Evolutionary conservation across 2,329 filamentous ascomycete genomes (phyloP), one percentile per base, ranked within the genome.

Genomic region (Venturia asperata): DNA sequence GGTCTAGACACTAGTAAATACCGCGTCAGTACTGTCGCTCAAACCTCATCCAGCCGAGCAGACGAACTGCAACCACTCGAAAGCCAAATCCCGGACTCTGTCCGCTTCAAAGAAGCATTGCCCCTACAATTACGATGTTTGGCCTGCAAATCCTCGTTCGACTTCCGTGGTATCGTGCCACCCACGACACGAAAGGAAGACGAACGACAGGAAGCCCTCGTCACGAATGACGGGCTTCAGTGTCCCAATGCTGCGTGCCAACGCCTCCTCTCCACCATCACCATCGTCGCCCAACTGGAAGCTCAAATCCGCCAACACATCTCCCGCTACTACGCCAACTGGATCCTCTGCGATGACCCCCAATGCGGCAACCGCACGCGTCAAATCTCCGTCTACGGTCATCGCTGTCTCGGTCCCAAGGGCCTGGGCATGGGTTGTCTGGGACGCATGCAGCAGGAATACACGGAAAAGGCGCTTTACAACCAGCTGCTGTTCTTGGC

Each of bases 401-500:
- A 89, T 67, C 86, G 92, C 62, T 99, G 94, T 74, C 81, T 97
- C 6, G 94, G 94, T 0, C 91, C 93, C 19, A 88, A 87, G 70
- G 92, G 92, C 1, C 86, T 94, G 3, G 93, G 89, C 0, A 84
- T 87, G 65, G 92, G 91, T 65, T 99, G 94, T 74, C 79, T 87
- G 4, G 94, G 94, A 24, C 85, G 85, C 62, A 97, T 99, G 92
- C 80, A 84, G 27, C 97, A 92, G 74, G 92, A 95, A 77, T 88
- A 90, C 72, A 82, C 84, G 0, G 94, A 97, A 78, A 93, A 94
- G 77, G 88, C 89, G 71, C 83, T 97, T 66, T 97, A 97, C 79
- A 97, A 96, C 75, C 94, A 99, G 77, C 81, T 99, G 49, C 79
- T 97, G 64, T 99, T 96, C 78, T 89, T 92, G 74, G 84, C 89